A percentile compares a stretch with the other conserved stretches of the same genome.
These are phyloP conservation scores for Saccharomyces pastorianus DNA, from an alignment of 1,139 yeast species.

Conservation along the genomic window DNA sequence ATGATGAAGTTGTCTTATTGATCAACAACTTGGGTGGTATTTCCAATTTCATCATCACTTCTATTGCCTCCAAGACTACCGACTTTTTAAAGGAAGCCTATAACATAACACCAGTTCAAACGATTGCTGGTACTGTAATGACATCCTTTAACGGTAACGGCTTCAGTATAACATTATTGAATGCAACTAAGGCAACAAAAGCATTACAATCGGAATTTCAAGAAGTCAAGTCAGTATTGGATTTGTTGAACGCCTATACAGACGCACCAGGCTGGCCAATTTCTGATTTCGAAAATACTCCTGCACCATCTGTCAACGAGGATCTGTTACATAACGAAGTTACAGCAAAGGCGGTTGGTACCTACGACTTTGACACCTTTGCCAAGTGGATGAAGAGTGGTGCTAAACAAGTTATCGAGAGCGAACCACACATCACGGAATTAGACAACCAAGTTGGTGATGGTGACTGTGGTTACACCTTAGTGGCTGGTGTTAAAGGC, in stretches of 20 bases:
- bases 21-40: slow-evolving; percentile 83
- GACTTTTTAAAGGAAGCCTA: slow-evolving; percentile 41
- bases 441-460: slow-evolving; percentile 90
- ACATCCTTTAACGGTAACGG: slow-evolving; percentile 88
- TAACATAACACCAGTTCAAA: slow-evolving; percentile 55
- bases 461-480: slow-evolving; percentile 93
- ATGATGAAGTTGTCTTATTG: slow-evolving; percentile 61
- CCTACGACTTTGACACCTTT: slow-evolving; percentile 33
- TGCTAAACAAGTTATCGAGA: slow-evolving; percentile 41
- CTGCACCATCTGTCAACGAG: slow-evolving; percentile 32
- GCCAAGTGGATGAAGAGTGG: slow-evolving; percentile 38
- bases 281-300: slow-evolving; percentile 16
- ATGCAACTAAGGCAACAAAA: slow-evolving; percentile 45
- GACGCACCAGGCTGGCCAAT: slow-evolving; percentile 77
- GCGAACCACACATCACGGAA: slow-evolving; percentile 74
- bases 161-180: slow-evolving; percentile 69
- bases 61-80: slow-evolving; percentile 46
- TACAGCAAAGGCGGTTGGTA: slow-evolving; percentile 36
- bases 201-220: slow-evolving; percentile 30
- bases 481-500: slow-evolving; percentile 74
- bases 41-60: slow-evolving; percentile 64
- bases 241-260: slow-evolving; percentile 58
- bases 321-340: slow-evolving; percentile 34
- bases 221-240: slow-evolving; percentile 38
- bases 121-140: slow-evolving; percentile 66